Evolutionary conservation across 257 asterid species (phyloP), one percentile per base, ranked within the genome.

Genomic region (Penstemon davidsonii): DNA sequence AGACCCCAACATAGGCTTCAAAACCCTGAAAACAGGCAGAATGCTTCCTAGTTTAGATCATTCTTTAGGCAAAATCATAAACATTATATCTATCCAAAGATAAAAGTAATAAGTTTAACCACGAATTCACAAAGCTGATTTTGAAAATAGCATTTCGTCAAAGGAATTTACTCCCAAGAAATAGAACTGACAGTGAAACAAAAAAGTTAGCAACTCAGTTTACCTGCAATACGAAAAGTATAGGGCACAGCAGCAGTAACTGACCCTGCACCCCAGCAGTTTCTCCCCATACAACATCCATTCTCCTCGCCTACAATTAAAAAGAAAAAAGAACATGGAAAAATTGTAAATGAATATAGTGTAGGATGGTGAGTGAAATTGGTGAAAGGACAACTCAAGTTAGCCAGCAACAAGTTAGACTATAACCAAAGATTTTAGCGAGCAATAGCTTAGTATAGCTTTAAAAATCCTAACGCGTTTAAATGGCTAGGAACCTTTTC

Each of bases 271-370:
- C 98, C 70, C 96, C 98, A 69, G 97, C 92, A 41, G 98, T 90
- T 78, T 92, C 98, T 69, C 98, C 98, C 95, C 97, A 90, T 52
- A 92, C 98, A 69, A 92, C 97, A 74, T 92, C 98, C 97, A 92
- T 92, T 81, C 98, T 86, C 71, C 93, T 81, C 65, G 97, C 98
- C 98, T 92, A 62, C 65, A 87, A 55, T 64, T 50, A 69, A 66
- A 66, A 42, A 64, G 11, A 64, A 64, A 15, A 62, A 25, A 25
- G 33, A 25, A 25, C 2, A 6, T 25, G 46, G 44, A 10, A 61
- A 40, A 59, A 55, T 37, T 41, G 37, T 53, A 60, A 69, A 67
- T 55, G 59, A 58, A 66, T 60, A 56, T 5, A 4, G 46, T 43
- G 64, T 62, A 49, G 40, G 42, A 66, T 53, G 19, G 66, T 15